Conservation (phyloP, 371 early-diverging fungal genomes). For the Batkoa obscura region DNA sequence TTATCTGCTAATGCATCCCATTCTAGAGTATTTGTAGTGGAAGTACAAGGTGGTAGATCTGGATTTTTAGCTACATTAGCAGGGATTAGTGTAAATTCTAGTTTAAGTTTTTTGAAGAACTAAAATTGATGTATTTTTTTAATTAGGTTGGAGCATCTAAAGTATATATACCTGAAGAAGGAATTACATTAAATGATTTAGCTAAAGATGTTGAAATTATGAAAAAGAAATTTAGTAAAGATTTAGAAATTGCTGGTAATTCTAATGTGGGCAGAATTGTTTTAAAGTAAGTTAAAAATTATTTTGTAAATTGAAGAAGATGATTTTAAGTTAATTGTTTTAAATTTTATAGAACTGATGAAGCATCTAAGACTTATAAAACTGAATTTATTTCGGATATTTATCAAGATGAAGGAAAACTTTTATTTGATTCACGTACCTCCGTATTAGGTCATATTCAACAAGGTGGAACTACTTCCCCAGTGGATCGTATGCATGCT, state of each 20-base stretch:
- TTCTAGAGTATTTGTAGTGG: conserved; percentile 92
- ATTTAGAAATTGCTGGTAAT: conserved; percentile 46
- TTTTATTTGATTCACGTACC: conserved; percentile 80
- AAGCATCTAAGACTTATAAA: conserved; percentile 64
- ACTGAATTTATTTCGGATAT: conserved; percentile 80
- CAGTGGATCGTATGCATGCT: conserved; percentile 90
- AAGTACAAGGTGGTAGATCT: conserved; percentile 93
- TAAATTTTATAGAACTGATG: conserved; percentile 65
- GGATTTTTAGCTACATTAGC: conserved; percentile 89
- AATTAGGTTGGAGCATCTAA: conserved; percentile 68
- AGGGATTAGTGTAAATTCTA: conserved; percentile 44
- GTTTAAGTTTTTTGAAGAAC: background rate
- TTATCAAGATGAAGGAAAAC: conserved; percentile 81
- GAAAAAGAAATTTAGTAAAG: conserved; percentile 44
- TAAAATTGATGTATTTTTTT: background rate
- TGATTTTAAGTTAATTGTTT: too few relatives aligned
- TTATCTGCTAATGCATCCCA: conserved; percentile 77
- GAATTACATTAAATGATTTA: conserved; percentile 53
- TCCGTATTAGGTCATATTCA: conserved; percentile 92
- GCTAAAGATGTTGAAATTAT: conserved; percentile 73
- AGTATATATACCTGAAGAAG: conserved; percentile 91
- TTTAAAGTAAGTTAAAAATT: background rate
- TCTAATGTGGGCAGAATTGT: conserved; percentile 28
- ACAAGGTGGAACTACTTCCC: conserved; percentile 91
- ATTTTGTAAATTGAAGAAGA: too few relatives aligned